Evolutionary conservation across 208 protist species (phyloP).

Genomic region (Willaertia magna): DNA sequence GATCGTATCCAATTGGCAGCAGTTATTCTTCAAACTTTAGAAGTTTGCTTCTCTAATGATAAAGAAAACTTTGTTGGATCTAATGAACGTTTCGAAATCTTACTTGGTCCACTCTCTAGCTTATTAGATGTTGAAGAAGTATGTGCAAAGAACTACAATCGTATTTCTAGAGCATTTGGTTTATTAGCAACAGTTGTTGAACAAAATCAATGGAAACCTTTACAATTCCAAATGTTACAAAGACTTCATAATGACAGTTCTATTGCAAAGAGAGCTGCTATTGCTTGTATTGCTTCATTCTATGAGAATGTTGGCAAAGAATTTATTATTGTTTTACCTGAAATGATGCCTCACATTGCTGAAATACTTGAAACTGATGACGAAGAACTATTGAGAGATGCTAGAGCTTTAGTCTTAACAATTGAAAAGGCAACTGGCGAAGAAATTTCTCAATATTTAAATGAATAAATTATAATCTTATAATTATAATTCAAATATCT

Average conservation of each 20-base stretch:
- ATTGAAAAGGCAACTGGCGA: neutral
- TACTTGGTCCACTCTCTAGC: neutral
- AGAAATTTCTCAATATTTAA: neutral
- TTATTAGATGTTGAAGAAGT: neutral
- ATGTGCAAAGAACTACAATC: neutral
- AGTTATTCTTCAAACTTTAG: neutral
- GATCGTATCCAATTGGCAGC: neutral
- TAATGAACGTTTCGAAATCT: neutral
- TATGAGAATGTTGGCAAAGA: neutral
- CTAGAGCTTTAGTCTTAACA: neutral
- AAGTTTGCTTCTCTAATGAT: neutral
- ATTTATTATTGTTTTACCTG: neutral
- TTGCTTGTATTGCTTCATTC: neutral
- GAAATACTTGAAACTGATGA: constrained; percentile 9
- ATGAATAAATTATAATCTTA: neutral
- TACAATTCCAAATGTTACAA: constrained; percentile 4
- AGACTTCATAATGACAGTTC: neutral
- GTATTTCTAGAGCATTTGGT: neutral
- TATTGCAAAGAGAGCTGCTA: neutral
- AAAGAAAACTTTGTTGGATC: neutral
- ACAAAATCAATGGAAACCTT: neutral
- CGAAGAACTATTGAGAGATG: neutral
- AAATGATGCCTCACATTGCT: constrained; percentile 2
- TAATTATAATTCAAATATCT: neutral
- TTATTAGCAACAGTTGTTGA: neutral